phyloP scores from a whole-genome alignment of 768 basidiomycete genomes.

The Asterophora lycoperdoides region DNA sequence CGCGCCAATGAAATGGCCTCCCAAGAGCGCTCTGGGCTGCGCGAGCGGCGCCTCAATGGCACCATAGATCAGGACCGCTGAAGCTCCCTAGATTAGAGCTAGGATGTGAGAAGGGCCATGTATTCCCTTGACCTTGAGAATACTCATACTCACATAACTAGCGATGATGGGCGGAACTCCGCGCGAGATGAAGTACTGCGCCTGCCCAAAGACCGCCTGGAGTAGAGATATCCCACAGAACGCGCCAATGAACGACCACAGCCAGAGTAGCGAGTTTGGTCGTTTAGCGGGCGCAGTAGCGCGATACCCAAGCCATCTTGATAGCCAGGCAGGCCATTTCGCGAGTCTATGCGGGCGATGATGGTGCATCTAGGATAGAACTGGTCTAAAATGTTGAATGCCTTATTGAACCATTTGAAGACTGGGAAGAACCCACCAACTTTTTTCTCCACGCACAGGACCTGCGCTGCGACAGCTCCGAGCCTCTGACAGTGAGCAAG shows the following conservation, averaged over 20 bases:
- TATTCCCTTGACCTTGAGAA: neutral
- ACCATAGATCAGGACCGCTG: conserved; percentile 52
- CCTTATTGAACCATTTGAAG: no score
- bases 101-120: neutral
- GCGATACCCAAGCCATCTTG: conserved; percentile 44
- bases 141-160: conserved; percentile 41
- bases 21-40: conserved; percentile 48
- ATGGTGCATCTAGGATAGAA: neutral
- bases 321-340: conserved; percentile 32
- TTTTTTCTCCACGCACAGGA: no score
- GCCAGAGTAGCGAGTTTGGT: conserved; percentile 36
- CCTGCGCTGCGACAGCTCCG: no score
- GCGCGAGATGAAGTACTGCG: conserved; percentile 42
- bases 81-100: conserved; percentile 41
- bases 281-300: conserved; percentile 26
- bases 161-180: conserved; percentile 45
- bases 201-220: conserved; percentile 46
- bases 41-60: conserved; percentile 48
- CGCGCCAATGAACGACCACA: conserved; percentile 52
- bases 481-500: no score
- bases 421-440: no score
- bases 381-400: neutral
- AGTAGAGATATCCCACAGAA: conserved; percentile 47
- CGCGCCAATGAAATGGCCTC: conserved; percentile 49
- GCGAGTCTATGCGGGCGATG: conserved; percentile 23